These are phyloP conservation scores for Auriculariales sp. DNA, from an alignment of 768 basidiomycete genomes.

Conservation along the genomic window DNA sequence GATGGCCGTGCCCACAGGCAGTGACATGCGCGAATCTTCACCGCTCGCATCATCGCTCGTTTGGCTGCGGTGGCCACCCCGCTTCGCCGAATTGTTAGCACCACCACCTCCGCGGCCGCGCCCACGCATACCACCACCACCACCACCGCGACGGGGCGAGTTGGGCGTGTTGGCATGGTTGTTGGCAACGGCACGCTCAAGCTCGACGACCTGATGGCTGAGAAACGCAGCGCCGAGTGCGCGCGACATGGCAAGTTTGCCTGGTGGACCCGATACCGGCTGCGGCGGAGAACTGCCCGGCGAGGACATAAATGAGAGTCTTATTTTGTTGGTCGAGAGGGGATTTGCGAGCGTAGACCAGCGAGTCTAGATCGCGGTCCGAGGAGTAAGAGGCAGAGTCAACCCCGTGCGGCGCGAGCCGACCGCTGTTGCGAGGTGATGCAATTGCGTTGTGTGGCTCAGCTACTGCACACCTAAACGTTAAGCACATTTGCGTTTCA, in stretches of 20 bases:
- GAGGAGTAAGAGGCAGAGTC: no score
- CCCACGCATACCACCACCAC: constrained; percentile 28
- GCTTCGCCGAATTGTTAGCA: constrained; percentile 11
- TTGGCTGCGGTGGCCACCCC: neutral
- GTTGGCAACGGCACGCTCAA: constrained; percentile 52
- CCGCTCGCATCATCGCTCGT: neutral
- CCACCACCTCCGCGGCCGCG: constrained; percentile 26
- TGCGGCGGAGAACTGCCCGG: neutral
- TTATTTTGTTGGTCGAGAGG: no score
- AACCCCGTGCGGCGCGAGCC: no score
- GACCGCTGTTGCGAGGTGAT: no score
- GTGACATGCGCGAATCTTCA: neutral
- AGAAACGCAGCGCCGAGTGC: constrained; percentile 80
- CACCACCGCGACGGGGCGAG: constrained; percentile 15
- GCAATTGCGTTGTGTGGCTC: no score
- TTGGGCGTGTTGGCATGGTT: constrained; percentile 14
- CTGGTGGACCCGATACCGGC: constrained; percentile 18
- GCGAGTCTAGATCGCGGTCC: no score
- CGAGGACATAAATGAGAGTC: neutral
- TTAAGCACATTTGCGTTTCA: no score
- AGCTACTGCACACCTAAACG: no score
- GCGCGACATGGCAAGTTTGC: constrained; percentile 70
- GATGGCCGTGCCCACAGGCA: constrained; percentile 14
- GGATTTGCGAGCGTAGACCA: no score
- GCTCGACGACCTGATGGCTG: constrained; percentile 76